Conservation (phyloP, 2,329 filamentous ascomycete genomes). For the Trichoderma cornu-damae region DNA sequence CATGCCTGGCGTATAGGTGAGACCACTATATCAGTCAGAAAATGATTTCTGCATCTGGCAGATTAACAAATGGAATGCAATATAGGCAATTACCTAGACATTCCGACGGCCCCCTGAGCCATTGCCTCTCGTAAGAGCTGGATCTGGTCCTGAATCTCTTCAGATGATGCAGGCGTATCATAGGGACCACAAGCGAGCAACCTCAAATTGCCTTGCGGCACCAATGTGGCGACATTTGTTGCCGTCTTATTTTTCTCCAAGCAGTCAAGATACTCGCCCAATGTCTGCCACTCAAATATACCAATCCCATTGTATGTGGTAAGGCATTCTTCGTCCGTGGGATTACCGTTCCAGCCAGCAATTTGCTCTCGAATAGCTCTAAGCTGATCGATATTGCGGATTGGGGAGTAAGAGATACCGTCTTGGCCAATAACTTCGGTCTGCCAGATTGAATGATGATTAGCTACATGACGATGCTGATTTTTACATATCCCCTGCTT, state of each 20-base stretch:
- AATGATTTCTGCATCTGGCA: too few species aligned
- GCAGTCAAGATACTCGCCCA: constrained; percentile 25
- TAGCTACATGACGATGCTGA: background rate
- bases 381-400: constrained; percentile 21
- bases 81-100: constrained; percentile 22
- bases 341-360: constrained; percentile 26
- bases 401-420: constrained; percentile 25
- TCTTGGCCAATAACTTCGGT: constrained; percentile 26
- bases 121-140: constrained; percentile 23
- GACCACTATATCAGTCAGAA: constrained; percentile 19
- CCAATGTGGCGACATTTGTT: constrained; percentile 25
- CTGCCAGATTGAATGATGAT: constrained; percentile 4
- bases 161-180: constrained; percentile 21
- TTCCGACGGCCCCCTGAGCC: constrained; percentile 24
- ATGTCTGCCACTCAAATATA: constrained; percentile 24
- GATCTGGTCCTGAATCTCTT: constrained; percentile 23
- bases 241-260: constrained; percentile 23
- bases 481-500: background rate
- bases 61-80: background rate
- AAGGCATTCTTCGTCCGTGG: constrained; percentile 23
- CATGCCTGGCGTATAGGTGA: constrained; percentile 27
- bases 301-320: constrained; percentile 18
- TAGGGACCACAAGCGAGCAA: constrained; percentile 25
- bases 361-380: constrained; percentile 24
- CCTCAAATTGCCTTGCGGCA: constrained; percentile 25